phyloP scores from a whole-genome alignment of 1,284 basidiomycete species.

The Irpex lacteus region DNA sequence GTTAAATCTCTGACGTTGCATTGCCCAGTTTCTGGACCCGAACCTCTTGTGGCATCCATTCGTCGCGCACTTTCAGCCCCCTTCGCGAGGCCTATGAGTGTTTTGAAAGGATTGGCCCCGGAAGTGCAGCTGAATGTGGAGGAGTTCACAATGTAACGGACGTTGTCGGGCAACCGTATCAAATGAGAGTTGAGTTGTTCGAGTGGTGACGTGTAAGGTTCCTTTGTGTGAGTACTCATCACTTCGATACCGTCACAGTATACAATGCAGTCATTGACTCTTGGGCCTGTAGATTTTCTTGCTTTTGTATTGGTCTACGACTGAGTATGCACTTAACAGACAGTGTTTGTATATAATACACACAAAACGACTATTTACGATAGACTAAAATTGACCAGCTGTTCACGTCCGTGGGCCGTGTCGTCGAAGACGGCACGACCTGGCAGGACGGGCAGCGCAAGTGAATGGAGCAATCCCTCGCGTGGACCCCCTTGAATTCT shows the following conservation, averaged over 20 bases:
- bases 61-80: conserved; percentile 20
- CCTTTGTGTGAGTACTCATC: background rate
- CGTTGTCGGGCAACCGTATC: background rate
- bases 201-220: background rate
- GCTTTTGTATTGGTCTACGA: background rate
- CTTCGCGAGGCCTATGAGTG: conserved; percentile 18
- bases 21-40: conserved; percentile 20
- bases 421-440: too few species aligned
- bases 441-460: too few species aligned
- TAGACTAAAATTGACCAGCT: background rate
- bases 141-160: conserved; percentile 21
- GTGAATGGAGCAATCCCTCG: too few species aligned
- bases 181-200: background rate
- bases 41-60: conserved; percentile 17
- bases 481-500: too few species aligned
- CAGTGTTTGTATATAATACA: background rate
- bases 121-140: conserved; percentile 22
- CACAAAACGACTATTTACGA: background rate
- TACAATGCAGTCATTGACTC: background rate
- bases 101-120: conserved; percentile 17
- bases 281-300: background rate
- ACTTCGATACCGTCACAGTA: background rate
- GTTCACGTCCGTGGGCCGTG: too few species aligned
- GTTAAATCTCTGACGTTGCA: background rate
- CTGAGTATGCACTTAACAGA: background rate